Evolutionary conservation across 2,329 filamentous ascomycete genomes (phyloP).

Genomic region (Grosmannia serpens): DNA sequence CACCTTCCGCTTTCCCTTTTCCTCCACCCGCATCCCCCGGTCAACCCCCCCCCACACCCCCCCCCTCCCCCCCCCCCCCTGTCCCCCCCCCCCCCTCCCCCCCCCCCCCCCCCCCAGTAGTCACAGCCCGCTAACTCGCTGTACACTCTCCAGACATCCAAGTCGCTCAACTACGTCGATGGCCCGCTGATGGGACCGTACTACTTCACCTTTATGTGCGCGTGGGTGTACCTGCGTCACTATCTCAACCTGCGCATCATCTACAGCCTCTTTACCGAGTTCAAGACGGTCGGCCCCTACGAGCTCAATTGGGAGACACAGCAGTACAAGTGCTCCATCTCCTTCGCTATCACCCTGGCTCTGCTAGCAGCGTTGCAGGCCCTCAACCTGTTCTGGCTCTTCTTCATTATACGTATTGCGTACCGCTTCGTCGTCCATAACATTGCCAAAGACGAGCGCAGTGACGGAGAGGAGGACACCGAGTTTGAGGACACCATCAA

Average conservation of each 20-base stretch:
- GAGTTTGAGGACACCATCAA: constrained; percentile 29
- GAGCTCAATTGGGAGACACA: constrained; percentile 64
- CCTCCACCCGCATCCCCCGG: too few relatives aligned
- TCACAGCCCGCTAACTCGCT: background rate
- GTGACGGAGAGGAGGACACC: constrained; percentile 55
- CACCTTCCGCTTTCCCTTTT: background rate
- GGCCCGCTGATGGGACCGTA: constrained; percentile 68
- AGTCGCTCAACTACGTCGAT: constrained; percentile 84
- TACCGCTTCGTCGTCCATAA: constrained; percentile 56
- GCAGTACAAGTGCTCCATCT: constrained; percentile 66
- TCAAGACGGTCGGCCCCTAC: constrained; percentile 62
- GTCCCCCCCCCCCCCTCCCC: too few relatives aligned
- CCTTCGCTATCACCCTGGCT: constrained; percentile 53
- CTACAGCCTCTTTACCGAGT: constrained; percentile 63
- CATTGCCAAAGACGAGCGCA: constrained; percentile 58
- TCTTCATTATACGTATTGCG: constrained; percentile 63
- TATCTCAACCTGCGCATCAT: constrained; percentile 71
- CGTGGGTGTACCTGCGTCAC: constrained; percentile 87
- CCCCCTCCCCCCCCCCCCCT: too few relatives aligned
- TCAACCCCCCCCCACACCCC: too few relatives aligned
- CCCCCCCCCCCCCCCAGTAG: too few relatives aligned
- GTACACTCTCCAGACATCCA: constrained; percentile 70
- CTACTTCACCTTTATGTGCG: constrained; percentile 68
- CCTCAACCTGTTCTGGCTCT: constrained; percentile 74
- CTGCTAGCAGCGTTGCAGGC: constrained; percentile 59